Evolutionary conservation across 176 grass and related monocot genomes (phyloP).

Genomic region (Bolboschoenus planiculmis): DNA sequence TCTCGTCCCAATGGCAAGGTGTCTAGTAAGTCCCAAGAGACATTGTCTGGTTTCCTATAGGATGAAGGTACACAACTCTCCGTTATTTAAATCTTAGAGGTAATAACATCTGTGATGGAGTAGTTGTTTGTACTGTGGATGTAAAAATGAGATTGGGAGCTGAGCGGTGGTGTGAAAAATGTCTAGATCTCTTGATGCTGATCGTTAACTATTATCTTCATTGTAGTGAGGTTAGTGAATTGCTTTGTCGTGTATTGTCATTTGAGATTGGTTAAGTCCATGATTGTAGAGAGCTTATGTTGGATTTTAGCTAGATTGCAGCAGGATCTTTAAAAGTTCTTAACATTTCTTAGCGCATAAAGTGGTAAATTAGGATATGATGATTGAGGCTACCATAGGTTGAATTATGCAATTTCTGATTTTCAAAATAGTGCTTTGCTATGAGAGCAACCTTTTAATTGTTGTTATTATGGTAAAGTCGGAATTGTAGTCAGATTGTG

Average conservation of each 20-base stretch:
- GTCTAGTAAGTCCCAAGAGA: conserved; percentile 38
- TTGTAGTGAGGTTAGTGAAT: conserved; percentile 18
- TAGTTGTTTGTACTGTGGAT: conserved; percentile 4
- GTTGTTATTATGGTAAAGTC: not conserved
- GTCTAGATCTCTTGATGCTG: conserved; percentile 16
- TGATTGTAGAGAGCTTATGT: conserved; percentile 20
- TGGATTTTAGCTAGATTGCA: conserved; percentile 18
- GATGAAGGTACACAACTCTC: not conserved
- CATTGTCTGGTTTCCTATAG: conserved; percentile 27
- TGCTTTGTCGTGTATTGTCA: conserved; percentile 20
- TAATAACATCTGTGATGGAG: not conserved
- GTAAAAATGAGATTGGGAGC: conserved; percentile 13
- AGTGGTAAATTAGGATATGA: conserved; percentile 6
- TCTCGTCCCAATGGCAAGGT: conserved; percentile 50
- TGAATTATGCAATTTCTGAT: conserved; percentile 12
- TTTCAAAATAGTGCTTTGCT: not conserved
- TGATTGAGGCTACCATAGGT: not conserved
- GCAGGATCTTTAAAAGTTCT: not conserved
- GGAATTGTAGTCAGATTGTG: not conserved
- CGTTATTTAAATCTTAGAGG: not conserved
- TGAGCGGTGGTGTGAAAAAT: conserved; percentile 13
- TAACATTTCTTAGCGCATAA: not conserved
- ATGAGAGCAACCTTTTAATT: conserved; percentile 2
- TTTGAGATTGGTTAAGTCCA: conserved; percentile 14
- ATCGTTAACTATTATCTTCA: conserved; percentile 10